These are phyloP conservation scores for Irpex sp. DNA, from an alignment of 1,284 basidiomycete species.

Conservation along the genomic window DNA sequence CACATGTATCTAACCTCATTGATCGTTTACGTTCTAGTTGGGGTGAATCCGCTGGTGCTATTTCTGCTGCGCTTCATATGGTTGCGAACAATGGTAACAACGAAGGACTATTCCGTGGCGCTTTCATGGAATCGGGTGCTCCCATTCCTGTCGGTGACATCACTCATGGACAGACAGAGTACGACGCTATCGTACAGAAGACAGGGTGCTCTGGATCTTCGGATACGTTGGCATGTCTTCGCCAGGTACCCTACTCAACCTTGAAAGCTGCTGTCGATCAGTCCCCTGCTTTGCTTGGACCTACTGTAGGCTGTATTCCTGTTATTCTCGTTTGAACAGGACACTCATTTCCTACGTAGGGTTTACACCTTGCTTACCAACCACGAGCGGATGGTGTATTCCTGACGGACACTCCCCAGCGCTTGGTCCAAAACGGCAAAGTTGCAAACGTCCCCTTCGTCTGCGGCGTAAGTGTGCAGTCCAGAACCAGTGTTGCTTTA, in stretches of 20 bases:
- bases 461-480: slow-evolving; percentile 15
- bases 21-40: slow-evolving; percentile 21
- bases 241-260: slow-evolving; percentile 25
- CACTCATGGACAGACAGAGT: slow-evolving; percentile 27
- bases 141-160: slow-evolving; percentile 30
- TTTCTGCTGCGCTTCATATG: slow-evolving; percentile 31
- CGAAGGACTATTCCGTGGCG: slow-evolving; percentile 32
- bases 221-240: slow-evolving; percentile 38
- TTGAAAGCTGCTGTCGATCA: slow-evolving; percentile 28
- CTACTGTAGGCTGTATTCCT: slow-evolving; percentile 16
- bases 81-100: slow-evolving; percentile 27
- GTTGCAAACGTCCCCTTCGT: slow-evolving; percentile 32
- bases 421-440: slow-evolving; percentile 22
- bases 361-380: slow-evolving; percentile 28
- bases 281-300: slow-evolving; percentile 24
- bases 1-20: no score
- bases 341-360: slow-evolving; percentile 10
- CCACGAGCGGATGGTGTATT: slow-evolving; percentile 38
- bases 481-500: no score
- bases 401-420: slow-evolving; percentile 26
- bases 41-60: slow-evolving; percentile 41
- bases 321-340: neutral
- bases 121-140: slow-evolving; percentile 34
- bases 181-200: slow-evolving; percentile 28
- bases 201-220: slow-evolving; percentile 26